Conservation (phyloP, 177 flowering plant genomes). For the Vitis hybrid region DNA sequence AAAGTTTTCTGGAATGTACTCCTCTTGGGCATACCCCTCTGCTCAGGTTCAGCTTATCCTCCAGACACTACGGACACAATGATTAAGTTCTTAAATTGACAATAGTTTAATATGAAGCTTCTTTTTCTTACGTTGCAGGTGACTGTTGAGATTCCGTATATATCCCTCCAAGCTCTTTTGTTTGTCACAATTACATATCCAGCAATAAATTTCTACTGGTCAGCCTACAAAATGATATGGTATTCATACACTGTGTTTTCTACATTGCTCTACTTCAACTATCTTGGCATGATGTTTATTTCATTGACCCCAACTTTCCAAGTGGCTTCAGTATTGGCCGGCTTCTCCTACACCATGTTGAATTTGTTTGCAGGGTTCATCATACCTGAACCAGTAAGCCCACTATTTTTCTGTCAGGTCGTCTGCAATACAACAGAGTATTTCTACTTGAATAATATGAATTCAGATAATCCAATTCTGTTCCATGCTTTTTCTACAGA, state of each 20-base stretch:
- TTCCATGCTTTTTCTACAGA: conserved; percentile 14
- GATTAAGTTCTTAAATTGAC: neutral
- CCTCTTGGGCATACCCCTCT: conserved; percentile 48
- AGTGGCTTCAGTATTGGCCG: conserved; percentile 40
- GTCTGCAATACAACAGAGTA: neutral
- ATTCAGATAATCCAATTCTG: neutral
- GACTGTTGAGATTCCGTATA: conserved; percentile 32
- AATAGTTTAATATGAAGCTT: conserved; percentile 11
- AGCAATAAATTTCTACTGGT: conserved; percentile 30
- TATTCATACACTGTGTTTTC: conserved; percentile 41
- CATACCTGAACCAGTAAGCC: conserved; percentile 51
- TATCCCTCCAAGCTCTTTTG: conserved; percentile 30
- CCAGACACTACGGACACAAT: neutral
- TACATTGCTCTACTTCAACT: conserved; percentile 41
- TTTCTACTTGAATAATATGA: neutral
- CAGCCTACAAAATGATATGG: conserved; percentile 48
- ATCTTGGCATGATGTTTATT: conserved; percentile 50
- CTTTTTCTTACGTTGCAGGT: conserved; percentile 15
- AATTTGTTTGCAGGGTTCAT: conserved; percentile 53
- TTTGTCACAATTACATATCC: conserved; percentile 39
- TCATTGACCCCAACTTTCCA: conserved; percentile 46
- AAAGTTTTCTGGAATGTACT: conserved; percentile 59
- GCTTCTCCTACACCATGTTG: conserved; percentile 34
- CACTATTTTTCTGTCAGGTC: neutral
- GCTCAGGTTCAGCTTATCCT: conserved; percentile 43